phyloP scores from a whole-genome alignment of 1,139 yeast genomes.

The Kluyveromyces marxianus region DNA sequence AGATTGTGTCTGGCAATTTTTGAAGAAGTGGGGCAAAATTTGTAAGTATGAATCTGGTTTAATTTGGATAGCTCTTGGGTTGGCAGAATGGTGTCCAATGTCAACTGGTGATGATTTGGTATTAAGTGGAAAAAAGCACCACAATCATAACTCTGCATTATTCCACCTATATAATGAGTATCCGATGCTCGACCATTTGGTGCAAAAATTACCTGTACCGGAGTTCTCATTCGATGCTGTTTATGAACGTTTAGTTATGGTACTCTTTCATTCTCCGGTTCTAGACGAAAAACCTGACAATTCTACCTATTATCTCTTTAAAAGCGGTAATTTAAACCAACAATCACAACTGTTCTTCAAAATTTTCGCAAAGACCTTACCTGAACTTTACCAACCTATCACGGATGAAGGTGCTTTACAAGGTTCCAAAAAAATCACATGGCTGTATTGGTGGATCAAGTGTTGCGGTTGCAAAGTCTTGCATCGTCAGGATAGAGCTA shows the following conservation, averaged over 20 bases:
- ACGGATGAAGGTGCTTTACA: constrained; percentile 73
- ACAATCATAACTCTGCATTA: constrained; percentile 18
- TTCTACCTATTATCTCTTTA: constrained; percentile 36
- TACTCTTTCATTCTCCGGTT: constrained; percentile 67
- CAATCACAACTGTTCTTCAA: constrained; percentile 45
- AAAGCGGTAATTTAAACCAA: constrained; percentile 51
- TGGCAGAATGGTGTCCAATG: constrained; percentile 82
- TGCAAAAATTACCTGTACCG: constrained; percentile 15
- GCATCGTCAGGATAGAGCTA: constrained; percentile 73
- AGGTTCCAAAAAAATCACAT: constrained; percentile 63
- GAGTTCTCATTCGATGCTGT: constrained; percentile 48
- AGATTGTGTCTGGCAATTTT: constrained; percentile 54
- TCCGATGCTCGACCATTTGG: constrained; percentile 21
- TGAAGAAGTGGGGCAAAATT: constrained; percentile 70
- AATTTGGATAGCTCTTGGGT: constrained; percentile 79
- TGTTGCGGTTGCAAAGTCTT: constrained; percentile 88
- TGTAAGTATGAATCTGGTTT: constrained; percentile 75
- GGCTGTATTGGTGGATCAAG: constrained; percentile 94
- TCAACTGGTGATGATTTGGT: not conserved
- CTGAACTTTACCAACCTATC: constrained; percentile 70
- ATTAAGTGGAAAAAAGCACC: constrained; percentile 12
- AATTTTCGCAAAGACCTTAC: constrained; percentile 57
- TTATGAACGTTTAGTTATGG: constrained; percentile 69
- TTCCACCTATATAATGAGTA: constrained; percentile 23
- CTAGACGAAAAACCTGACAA: constrained; percentile 16